Evolutionary conservation across 2,329 filamentous ascomycete genomes (phyloP), one percentile per base, ranked within the genome.

Genomic region (Stachybotrys chartarum): DNA sequence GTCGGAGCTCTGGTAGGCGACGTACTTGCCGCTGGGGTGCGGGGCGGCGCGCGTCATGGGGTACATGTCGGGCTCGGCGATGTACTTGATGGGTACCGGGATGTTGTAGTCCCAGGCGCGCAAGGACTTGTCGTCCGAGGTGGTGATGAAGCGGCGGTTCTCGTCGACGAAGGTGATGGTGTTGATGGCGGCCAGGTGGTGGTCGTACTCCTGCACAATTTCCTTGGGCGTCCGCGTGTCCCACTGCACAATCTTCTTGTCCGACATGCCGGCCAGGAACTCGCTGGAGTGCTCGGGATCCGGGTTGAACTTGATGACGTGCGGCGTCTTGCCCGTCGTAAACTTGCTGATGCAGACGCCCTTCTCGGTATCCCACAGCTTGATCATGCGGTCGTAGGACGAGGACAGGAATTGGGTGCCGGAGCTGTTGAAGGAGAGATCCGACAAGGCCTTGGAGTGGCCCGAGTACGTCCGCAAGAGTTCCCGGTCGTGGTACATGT

Each of bases 81-180:
- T 95, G 76, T 95, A 95, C 70, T 97, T 97, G 79, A 99, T 97
- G 0, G 94, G 94, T 0, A 99, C 94, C 1, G 94, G 94, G 63
- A 99, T 97, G 64, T 92, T 91, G 76, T 96, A 97, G 74, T 99
- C 95, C 95, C 95, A 99, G 1, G 93, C 93, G 58, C 94, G 87
- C 30, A 99, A 81, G 7, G 88, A 93, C 72, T 97, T 96, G 77
- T 99, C 94, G 76, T 99, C 94, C 0, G 91, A 96, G 1, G 95
- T 99, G 30, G 93, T 96, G 78, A 99, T 94, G 79, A 99, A 99
- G 46, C 95, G 88, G 42, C 93, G 86, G 71, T 92, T 91, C 57
- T 95, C 86, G 70, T 99, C 94, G 61, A 95, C 91, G 72, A 97
- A 99, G 5, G 90, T 94, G 62, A 99, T 90, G 10, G 94, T 97